Evolutionary conservation across 768 basidiomycete genomes (phyloP).

Genomic region (Termitomyces sp.): DNA sequence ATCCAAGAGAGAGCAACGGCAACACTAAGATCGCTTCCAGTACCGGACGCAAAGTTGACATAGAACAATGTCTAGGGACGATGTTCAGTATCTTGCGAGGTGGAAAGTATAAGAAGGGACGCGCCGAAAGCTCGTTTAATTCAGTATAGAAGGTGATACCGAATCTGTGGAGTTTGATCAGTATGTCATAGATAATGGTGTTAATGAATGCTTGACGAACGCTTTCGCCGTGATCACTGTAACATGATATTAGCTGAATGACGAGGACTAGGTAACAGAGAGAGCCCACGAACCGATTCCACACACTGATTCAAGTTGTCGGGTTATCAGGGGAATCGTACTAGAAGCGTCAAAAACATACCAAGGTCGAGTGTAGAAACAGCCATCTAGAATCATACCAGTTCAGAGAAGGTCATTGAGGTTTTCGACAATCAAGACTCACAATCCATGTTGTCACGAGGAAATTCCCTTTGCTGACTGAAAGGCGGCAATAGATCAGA

Average conservation of each 20-base stretch:
- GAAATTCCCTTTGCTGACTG: conserved; percentile 45
- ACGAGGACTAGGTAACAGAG: not conserved
- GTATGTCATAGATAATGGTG: not conserved
- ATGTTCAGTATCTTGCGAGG: not conserved
- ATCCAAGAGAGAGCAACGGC: conserved; percentile 46
- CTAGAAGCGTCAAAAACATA: conserved; percentile 24
- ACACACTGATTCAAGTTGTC: conserved; percentile 22
- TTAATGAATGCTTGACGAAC: conserved; percentile 26
- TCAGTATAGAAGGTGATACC: conserved; percentile 30
- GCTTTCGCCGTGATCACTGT: conserved; percentile 52
- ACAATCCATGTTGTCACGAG: conserved; percentile 44
- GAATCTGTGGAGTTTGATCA: conserved; percentile 28
- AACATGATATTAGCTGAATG: not conserved
- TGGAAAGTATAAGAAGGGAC: conserved; percentile 5
- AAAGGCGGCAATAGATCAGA: not conserved
- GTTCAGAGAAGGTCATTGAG: not conserved
- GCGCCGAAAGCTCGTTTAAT: conserved; percentile 35
- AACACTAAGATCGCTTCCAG: conserved; percentile 50
- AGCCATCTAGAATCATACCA: conserved; percentile 21
- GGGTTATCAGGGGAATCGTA: not conserved
- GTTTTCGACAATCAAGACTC: conserved; percentile 18
- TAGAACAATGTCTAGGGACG: conserved; percentile 43
- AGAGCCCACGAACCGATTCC: conserved; percentile 29
- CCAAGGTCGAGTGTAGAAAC: conserved; percentile 44
- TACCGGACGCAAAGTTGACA: conserved; percentile 45